Conservation (phyloP, 164 flowering plant genomes). For the Litsea cubeba region DNA sequence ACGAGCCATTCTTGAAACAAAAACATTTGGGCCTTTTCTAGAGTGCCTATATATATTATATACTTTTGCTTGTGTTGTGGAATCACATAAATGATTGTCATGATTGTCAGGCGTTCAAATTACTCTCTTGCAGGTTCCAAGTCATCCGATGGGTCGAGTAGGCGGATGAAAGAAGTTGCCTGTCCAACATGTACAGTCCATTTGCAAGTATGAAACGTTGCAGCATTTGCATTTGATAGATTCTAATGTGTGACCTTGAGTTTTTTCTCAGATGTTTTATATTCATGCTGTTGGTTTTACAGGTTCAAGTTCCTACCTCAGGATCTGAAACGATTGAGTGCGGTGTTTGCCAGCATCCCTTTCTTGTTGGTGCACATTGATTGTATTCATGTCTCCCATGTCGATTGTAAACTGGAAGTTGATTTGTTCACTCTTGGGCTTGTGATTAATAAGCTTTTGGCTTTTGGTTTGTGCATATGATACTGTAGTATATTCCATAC, state of each 20-base stretch:
- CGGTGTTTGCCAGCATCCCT: conserved; percentile 94
- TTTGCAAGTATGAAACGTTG: conserved; percentile 56
- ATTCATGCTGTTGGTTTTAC: conserved; percentile 11
- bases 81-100: too few species aligned
- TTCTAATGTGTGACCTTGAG: background rate
- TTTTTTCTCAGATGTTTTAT: background rate
- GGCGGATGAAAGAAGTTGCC: conserved; percentile 90
- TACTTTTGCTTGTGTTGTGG: too few species aligned
- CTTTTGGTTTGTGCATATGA: conserved; percentile 1
- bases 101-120: too few species aligned
- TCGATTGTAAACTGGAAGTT: background rate
- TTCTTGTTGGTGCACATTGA: conserved; percentile 86
- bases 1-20: too few species aligned
- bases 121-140: conserved; percentile 38
- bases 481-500: background rate
- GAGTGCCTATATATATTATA: too few species aligned
- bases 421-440: conserved; percentile 4
- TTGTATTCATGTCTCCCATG: background rate
- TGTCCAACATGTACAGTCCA: conserved; percentile 97
- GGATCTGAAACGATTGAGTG: conserved; percentile 98
- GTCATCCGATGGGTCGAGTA: conserved; percentile 58
- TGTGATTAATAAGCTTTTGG: conserved; percentile 1
- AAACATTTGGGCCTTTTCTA: too few species aligned
- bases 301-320: conserved; percentile 82
- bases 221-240: background rate